A percentile compares a stretch with the other conserved stretches of the same genome.
phyloP scores from a whole-genome alignment of 2,329 filamentous ascomycete genomes.

The Phialocephala subalpina region DNA sequence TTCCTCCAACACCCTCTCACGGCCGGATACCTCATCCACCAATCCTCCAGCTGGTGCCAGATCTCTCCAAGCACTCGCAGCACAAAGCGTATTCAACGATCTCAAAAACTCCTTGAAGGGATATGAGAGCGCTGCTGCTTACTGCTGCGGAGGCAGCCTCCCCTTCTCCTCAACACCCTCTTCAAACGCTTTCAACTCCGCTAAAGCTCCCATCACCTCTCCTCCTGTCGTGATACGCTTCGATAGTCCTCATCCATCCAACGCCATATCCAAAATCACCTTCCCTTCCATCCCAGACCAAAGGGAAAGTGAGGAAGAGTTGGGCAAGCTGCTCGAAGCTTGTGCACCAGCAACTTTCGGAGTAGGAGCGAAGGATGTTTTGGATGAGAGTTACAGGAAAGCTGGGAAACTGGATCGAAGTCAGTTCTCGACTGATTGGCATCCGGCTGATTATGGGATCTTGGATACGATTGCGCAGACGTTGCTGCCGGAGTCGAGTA shows the following conservation, averaged over 20 bases:
- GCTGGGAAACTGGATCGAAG: constrained; percentile 59
- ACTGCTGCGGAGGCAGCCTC: constrained; percentile 29
- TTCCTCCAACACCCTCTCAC: no score
- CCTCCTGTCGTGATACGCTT: constrained; percentile 28
- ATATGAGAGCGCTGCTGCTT: constrained; percentile 20
- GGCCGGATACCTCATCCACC: neutral
- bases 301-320: constrained; percentile 1
- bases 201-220: constrained; percentile 13
- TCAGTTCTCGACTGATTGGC: constrained; percentile 58
- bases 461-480: constrained; percentile 56
- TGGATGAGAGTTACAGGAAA: constrained; percentile 60
- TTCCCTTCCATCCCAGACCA: neutral
- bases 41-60: neutral
- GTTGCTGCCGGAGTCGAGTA: constrained; percentile 40
- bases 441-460: constrained; percentile 60
- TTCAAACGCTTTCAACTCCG: neutral
- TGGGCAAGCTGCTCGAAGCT: constrained; percentile 42
- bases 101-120: constrained; percentile 25
- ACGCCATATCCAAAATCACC: neutral
- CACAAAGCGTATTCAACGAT: constrained; percentile 25
- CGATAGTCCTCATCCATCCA: constrained; percentile 8
- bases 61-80: neutral
- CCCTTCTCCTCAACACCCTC: neutral
- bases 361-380: constrained; percentile 51
- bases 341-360: constrained; percentile 60